Percentiles rank a stretch among this genome's conserved stretches.
Evolutionary conservation across 2,329 filamentous ascomycete genomes (phyloP).

Genomic region (Aureobasidium sp.): DNA sequence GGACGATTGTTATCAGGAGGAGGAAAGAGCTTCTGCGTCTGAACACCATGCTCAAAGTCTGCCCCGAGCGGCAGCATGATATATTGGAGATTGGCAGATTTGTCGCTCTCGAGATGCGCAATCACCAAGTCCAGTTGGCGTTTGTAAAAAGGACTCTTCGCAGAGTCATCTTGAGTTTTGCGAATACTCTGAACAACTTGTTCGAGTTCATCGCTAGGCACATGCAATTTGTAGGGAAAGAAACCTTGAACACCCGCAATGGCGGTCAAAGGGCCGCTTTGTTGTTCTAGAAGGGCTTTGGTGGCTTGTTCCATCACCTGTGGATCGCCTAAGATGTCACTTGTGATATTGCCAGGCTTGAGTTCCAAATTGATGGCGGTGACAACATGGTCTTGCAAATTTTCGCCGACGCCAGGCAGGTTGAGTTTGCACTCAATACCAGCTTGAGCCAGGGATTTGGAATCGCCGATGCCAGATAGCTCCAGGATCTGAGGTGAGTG

Average conservation of each 20-base stretch:
- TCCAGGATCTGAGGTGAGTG: conserved; percentile 55
- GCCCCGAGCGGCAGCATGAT: conserved; percentile 28
- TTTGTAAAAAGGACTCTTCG: conserved; percentile 28
- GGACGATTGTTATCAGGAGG: conserved; percentile 21
- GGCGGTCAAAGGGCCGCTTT: conserved; percentile 28
- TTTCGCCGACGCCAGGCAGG: conserved; percentile 38
- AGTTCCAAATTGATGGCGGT: conserved; percentile 23
- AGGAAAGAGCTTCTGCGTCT: conserved; percentile 27
- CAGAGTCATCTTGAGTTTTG: conserved; percentile 20
- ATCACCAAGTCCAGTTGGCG: conserved; percentile 32
- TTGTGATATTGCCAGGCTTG: conserved; percentile 24
- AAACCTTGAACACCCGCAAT: conserved; percentile 32
- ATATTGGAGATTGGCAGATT: conserved; percentile 34
- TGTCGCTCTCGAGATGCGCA: conserved; percentile 30
- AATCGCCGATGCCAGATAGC: conserved; percentile 53
- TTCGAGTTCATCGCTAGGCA: conserved; percentile 29
- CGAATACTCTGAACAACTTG: conserved; percentile 28
- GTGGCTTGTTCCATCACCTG: conserved; percentile 28
- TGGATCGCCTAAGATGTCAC: conserved; percentile 28
- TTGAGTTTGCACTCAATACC: conserved; percentile 41
- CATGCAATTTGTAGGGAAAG: conserved; percentile 31
- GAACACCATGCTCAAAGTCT: conserved; percentile 23
- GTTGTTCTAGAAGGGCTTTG: conserved; percentile 28
- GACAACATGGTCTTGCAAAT: conserved; percentile 21
- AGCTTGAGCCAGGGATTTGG: conserved; percentile 35